Evolutionary conservation across 495 filamentous ascomycete species (phyloP), one percentile per base, ranked within the genome.

Genomic region (Melanomma pulvis-pyrius): DNA sequence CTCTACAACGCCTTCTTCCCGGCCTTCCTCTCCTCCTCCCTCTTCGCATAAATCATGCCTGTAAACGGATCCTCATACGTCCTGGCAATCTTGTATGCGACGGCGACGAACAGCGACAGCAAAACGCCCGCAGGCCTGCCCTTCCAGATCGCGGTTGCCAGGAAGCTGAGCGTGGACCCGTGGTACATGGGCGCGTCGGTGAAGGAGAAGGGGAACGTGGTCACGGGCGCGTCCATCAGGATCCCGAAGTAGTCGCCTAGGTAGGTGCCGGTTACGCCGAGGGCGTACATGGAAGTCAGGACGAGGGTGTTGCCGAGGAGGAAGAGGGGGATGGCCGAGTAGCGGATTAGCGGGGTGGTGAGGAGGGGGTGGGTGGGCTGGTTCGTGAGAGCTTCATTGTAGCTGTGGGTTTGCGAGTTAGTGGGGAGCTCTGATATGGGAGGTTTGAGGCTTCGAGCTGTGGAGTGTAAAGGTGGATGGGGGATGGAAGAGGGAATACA

Each of bases 161-260:
- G 78, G 78, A 98, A 98, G 79, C 87, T 91, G 83, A 96, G 81
- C 51, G 94, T 92, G 63, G 88, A 91, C 28, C 94, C 94, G 80
- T 91, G 90, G 81, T 98, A 98, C 94, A 98, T 98, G 44, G 94
- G 94, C 39, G 92, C 90, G 66, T 86, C 86, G 26, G 89, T 93
- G 56, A 98, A 80, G 77, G 92, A 97, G 86, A 98, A 98, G 0
- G 94, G 94, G 75, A 98, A 98, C 12, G 89, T 87, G 5, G 91
- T 96, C 48, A 98, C 92, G 51, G 90, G 91, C 72, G 86, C 82
- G 73, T 97, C 92, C 94, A 98, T 96, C 67, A 98, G 82, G 74
- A 98, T 98, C 39, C 94, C 94, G 72, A 96, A 98, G 80, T 98
- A 98, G 80, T 98, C 94, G 61, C 94, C 94, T 26, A 98, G 82